Evolutionary conservation across 768 basidiomycete genomes (phyloP).

Genomic region (Calocera cornea): DNA sequence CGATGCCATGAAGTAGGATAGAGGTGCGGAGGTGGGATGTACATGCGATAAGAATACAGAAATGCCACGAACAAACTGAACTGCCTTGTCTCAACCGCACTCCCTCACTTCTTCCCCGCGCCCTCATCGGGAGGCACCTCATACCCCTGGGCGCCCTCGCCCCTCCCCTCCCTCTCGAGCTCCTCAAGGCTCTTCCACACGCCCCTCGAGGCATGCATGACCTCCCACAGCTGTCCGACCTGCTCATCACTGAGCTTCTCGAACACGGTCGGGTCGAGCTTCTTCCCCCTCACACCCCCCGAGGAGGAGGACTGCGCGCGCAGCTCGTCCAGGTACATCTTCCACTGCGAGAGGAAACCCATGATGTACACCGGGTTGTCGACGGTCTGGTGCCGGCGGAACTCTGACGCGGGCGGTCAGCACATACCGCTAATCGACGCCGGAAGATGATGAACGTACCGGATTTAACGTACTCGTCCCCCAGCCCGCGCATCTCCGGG

Average conservation of each 20-base stretch:
- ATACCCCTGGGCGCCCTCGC: not conserved
- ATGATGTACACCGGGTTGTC: slow-evolving; percentile 85
- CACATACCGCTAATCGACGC: not conserved
- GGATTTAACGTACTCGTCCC: slow-evolving; percentile 30
- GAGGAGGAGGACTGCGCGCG: slow-evolving; percentile 33
- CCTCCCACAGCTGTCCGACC: slow-evolving; percentile 82
- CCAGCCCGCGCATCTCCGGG: slow-evolving; percentile 29
- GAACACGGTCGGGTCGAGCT: slow-evolving; percentile 52
- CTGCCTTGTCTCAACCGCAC: too few species aligned
- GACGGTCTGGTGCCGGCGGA: slow-evolving; percentile 61
- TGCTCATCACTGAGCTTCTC: slow-evolving; percentile 91
- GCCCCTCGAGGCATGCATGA: slow-evolving; percentile 83
- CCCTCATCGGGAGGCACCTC: not conserved
- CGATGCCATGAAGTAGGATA: too few species aligned
- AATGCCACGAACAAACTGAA: not conserved
- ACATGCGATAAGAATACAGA: not conserved
- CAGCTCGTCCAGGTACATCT: slow-evolving; percentile 68
- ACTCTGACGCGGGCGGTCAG: slow-evolving; percentile 39
- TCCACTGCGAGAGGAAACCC: slow-evolving; percentile 93
- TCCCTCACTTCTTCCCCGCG: not conserved
- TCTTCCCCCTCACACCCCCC: slow-evolving; percentile 40
- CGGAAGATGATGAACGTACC: not conserved
- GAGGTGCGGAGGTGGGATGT: not conserved
- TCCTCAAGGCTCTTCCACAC: slow-evolving; percentile 56
- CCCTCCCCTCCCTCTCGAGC: not conserved